Conservation (phyloP, 495 filamentous ascomycete genomes). For the Aspergillus mulundensis region DNA sequence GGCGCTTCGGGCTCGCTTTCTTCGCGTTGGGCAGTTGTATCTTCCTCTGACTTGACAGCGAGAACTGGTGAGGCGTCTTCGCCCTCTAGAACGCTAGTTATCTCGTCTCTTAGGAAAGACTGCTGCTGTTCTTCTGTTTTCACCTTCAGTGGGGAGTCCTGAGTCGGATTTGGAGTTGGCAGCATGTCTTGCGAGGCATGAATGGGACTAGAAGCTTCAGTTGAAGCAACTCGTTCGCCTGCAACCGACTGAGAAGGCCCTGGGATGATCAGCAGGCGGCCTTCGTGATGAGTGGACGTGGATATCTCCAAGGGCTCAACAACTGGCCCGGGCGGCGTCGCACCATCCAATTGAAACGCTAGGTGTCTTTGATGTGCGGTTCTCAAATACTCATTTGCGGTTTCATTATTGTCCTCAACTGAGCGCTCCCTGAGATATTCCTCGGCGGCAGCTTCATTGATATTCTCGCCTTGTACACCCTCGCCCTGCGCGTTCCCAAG, state of each 20-base stretch:
- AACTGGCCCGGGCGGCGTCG: slow-evolving; percentile 3
- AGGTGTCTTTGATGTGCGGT: slow-evolving; percentile 10
- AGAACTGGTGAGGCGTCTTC: not conserved
- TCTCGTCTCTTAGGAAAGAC: not conserved
- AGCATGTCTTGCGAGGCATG: not conserved
- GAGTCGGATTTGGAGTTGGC: slow-evolving; percentile 13
- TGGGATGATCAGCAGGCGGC: slow-evolving; percentile 21
- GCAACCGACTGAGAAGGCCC: slow-evolving; percentile 22
- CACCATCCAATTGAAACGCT: slow-evolving; percentile 19
- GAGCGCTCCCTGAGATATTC: not conserved
- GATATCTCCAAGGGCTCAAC: not conserved
- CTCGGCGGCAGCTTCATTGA: not conserved
- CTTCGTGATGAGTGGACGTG: not conserved
- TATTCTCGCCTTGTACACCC: not conserved
- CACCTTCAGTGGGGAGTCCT: not conserved
- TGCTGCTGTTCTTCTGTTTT: not conserved
- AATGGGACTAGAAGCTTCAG: not conserved
- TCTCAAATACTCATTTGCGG: not conserved
- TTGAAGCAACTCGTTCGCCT: not conserved
- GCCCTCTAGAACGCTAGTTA: not conserved
- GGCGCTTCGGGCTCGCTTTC: not conserved
- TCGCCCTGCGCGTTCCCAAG: not conserved
- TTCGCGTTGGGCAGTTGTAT: not conserved
- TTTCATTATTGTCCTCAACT: not conserved
- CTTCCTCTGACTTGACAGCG: not conserved